phyloP scores from a whole-genome alignment of 2,329 filamentous ascomycete species.

The Penicillium rolfsii region DNA sequence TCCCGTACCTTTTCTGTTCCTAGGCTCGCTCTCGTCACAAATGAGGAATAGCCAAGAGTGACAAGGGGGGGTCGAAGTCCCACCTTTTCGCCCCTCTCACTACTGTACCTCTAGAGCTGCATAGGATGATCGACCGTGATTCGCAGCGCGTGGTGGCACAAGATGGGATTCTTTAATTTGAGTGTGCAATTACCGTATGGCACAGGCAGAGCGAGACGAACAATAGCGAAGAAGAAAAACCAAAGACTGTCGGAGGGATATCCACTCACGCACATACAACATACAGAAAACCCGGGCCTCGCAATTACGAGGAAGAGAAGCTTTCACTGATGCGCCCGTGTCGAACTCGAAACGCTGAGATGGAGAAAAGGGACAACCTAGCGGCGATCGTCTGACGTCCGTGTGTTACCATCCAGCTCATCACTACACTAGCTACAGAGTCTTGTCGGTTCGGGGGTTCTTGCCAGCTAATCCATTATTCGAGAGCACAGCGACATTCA shows the following conservation, averaged over 20 bases:
- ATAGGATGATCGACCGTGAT: constrained; percentile 16
- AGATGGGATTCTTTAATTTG: constrained; percentile 26
- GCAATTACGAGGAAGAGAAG: neutral
- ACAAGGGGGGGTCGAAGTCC: neutral
- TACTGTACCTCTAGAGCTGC: neutral
- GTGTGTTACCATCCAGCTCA: constrained; percentile 1
- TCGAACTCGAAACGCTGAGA: neutral
- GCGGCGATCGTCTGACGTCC: constrained; percentile 32
- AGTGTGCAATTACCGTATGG: constrained; percentile 14
- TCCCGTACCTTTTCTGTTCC: constrained; percentile 12
- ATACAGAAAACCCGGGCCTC: neutral
- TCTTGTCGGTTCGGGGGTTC: neutral
- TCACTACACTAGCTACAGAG: neutral
- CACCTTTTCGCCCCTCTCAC: constrained; percentile 1
- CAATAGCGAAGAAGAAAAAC: constrained; percentile 5
- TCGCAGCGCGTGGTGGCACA: constrained; percentile 24
- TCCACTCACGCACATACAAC: constrained; percentile 1
- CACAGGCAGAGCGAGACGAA: neutral
- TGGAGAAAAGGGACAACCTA: constrained; percentile 33
- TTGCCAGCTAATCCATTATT: neutral
- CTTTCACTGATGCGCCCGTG: neutral
- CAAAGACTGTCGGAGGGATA: neutral
- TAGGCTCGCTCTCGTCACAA: neutral
- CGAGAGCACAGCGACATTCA: neutral
- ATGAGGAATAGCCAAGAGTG: neutral